phyloP scores from a whole-genome alignment of 257 asterid species.

The Solanum pinnatisectum region DNA sequence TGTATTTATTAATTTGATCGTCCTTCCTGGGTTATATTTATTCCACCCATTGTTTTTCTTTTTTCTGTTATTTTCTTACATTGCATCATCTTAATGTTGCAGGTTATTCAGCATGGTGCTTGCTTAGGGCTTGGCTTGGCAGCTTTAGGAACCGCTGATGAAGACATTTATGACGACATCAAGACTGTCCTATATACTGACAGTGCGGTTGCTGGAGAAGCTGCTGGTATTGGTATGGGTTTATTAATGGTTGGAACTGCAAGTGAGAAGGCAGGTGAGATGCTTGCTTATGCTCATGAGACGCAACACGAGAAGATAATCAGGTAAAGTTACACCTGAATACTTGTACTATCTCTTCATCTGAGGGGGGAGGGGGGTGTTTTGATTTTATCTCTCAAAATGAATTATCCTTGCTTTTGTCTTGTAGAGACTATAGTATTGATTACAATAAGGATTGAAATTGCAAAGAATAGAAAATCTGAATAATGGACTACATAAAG shows the following conservation, averaged over 20 bases:
- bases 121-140: slow-evolving; percentile 99
- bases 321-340: slow-evolving; percentile 31
- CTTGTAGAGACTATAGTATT: background rate
- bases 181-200: slow-evolving; percentile 84
- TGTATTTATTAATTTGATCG: background rate
- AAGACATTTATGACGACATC: slow-evolving; percentile 71
- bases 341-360: background rate
- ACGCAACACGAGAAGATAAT: slow-evolving; percentile 96
- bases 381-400: background rate
- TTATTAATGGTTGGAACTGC: slow-evolving; percentile 95
- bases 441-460: background rate
- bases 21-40: background rate
- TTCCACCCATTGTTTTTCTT: background rate
- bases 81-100: slow-evolving; percentile 9
- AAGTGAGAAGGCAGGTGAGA: slow-evolving; percentile 86
- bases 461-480: background rate
- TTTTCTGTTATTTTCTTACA: background rate
- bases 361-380: background rate
- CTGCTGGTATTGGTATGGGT: slow-evolving; percentile 99
- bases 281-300: slow-evolving; percentile 97
- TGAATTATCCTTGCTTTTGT: background rate
- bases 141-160: slow-evolving; percentile 91
- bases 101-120: slow-evolving; percentile 99
- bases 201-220: slow-evolving; percentile 99
- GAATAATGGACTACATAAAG: background rate